These are phyloP conservation scores for Calonectria pseudoreteaudii DNA, from an alignment of 2,329 filamentous ascomycete species.

Conservation along the genomic window DNA sequence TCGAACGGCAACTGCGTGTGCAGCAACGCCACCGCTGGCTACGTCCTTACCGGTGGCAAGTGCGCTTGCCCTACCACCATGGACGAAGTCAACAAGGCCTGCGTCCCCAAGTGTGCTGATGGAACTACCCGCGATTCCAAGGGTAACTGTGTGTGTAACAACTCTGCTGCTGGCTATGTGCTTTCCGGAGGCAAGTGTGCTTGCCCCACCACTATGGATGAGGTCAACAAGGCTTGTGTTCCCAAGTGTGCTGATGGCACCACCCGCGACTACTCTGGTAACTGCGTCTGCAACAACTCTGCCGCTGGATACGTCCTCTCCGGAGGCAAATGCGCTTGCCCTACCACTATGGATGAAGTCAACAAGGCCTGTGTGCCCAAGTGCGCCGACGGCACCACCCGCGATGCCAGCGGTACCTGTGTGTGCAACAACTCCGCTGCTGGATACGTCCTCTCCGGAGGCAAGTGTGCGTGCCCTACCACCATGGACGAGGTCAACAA, in stretches of 20 bases:
- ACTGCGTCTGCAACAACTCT: neutral
- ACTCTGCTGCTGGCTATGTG: neutral
- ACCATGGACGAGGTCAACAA: neutral
- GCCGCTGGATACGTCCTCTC: neutral
- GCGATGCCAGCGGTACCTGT: neutral
- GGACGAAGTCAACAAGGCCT: neutral
- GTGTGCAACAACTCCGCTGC: neutral
- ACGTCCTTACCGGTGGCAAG: neutral
- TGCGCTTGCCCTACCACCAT: neutral
- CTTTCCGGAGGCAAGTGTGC: neutral
- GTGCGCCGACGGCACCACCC: too few species aligned
- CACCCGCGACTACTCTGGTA: neutral
- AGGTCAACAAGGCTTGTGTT: neutral
- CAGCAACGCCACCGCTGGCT: neutral
- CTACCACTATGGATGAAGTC: too few species aligned
- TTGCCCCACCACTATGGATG: neutral
- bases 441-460: neutral
- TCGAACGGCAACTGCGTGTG: neutral
- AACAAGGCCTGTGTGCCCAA: too few species aligned
- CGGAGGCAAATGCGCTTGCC: too few species aligned
- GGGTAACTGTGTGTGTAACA: neutral
- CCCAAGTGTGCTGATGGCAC: neutral
- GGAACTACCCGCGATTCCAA: neutral
- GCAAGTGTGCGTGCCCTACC: neutral
- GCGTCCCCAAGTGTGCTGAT: neutral